Evolutionary conservation across 352 stramenopile species (phyloP).

Genomic region (Phytopythium vexans): DNA sequence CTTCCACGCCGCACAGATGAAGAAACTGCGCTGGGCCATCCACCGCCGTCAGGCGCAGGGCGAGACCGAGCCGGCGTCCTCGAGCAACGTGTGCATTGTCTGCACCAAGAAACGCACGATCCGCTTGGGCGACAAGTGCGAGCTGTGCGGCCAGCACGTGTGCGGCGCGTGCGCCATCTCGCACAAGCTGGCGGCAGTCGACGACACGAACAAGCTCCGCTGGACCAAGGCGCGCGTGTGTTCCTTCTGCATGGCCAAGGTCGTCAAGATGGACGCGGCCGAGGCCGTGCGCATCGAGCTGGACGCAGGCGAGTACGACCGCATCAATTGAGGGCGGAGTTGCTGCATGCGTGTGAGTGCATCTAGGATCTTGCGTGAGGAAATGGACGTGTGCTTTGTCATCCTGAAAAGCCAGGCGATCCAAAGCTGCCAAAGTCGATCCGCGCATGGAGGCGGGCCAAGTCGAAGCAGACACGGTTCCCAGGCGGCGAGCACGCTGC

Average conservation of each 20-base stretch:
- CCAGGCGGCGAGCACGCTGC: too few relatives aligned
- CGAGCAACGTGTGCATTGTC: not conserved
- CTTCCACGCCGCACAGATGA: constrained; percentile 26
- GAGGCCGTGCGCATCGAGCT: constrained; percentile 28
- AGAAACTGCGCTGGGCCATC: constrained; percentile 26
- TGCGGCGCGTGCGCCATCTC: constrained; percentile 22
- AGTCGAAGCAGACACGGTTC: too few relatives aligned
- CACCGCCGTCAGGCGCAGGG: constrained; percentile 1
- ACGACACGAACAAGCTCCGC: constrained; percentile 23
- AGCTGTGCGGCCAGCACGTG: constrained; percentile 22
- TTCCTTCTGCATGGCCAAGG: constrained; percentile 27
- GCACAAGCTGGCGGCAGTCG: constrained; percentile 25
- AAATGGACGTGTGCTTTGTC: too few relatives aligned
- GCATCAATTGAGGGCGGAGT: constrained; percentile 1
- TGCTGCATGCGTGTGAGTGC: not conserved
- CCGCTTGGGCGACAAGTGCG: constrained; percentile 18
- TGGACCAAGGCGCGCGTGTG: constrained; percentile 25
- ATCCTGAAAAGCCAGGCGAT: too few relatives aligned
- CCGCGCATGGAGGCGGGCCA: too few relatives aligned
- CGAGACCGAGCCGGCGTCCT: too few relatives aligned
- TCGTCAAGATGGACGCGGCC: constrained; percentile 24
- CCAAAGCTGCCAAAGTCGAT: too few relatives aligned
- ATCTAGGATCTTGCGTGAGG: too few relatives aligned
- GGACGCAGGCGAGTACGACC: constrained; percentile 21
- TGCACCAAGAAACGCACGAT: constrained; percentile 4